Conservation (phyloP, 352 stramenopile species). For the Phytophthora sojae region DNA sequence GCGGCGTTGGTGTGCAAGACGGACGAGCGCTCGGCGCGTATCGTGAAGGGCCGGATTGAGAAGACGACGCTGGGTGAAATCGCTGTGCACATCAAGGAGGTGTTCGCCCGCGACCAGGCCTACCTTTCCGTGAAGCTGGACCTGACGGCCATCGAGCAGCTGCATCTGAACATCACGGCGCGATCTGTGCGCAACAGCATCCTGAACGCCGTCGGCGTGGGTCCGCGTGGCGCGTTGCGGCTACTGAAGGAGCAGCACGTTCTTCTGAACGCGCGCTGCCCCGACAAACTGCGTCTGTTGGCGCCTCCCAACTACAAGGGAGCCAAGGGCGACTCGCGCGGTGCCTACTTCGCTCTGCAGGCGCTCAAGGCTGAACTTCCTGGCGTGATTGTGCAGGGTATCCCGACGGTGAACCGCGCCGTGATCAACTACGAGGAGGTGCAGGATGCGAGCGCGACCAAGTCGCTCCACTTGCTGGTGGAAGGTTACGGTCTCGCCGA, state of each 20-base stretch:
- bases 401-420: conserved; percentile 97
- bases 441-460: conserved; percentile 56
- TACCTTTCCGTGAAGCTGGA: conserved; percentile 99
- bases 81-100: conserved; percentile 97
- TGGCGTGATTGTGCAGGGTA: conserved; percentile 98
- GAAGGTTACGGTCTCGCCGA: conserved; percentile 98
- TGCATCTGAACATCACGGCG: conserved; percentile 97
- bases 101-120: conserved; percentile 93
- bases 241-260: conserved; percentile 89
- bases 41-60: conserved; percentile 99
- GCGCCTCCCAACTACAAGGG: conserved; percentile 89
- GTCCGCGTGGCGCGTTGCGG: conserved; percentile 70
- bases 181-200: conserved; percentile 93
- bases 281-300: conserved; percentile 85
- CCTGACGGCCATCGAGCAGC: conserved; percentile 95
- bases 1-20: conserved; percentile 96
- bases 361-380: conserved; percentile 96
- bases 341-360: conserved; percentile 95
- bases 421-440: conserved; percentile 99
- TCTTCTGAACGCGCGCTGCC: conserved; percentile 82
- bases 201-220: conserved; percentile 82
- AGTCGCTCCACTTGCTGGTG: conserved; percentile 97
- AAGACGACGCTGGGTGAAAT: conserved; percentile 98
- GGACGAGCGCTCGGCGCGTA: conserved; percentile 96
- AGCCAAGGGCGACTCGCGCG: conserved; percentile 75